These are phyloP conservation scores for Lenzites betulinus DNA, from an alignment of 768 basidiomycete species.

Conservation along the genomic window DNA sequence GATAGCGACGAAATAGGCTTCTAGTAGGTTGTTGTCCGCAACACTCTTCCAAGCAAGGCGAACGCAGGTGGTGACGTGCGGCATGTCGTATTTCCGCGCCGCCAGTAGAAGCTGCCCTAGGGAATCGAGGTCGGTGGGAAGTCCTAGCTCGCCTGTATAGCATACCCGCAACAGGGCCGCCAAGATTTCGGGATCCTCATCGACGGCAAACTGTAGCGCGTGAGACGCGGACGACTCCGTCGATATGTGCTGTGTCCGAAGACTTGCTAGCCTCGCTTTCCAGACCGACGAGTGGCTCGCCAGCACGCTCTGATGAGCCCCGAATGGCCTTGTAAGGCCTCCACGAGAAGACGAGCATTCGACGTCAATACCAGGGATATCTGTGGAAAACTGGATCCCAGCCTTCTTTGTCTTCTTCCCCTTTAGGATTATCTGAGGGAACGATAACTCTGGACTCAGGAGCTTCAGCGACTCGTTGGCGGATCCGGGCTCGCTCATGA, in stretches of 20 bases:
- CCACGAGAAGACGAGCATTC: constrained; percentile 50
- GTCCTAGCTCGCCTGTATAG: neutral
- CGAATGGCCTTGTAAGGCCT: constrained; percentile 34
- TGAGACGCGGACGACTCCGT: neutral
- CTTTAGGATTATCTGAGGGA: too few species aligned
- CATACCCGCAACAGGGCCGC: neutral
- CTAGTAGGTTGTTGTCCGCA: neutral
- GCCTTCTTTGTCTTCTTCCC: too few species aligned
- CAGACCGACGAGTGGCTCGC: constrained; percentile 38
- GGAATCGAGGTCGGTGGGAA: neutral
- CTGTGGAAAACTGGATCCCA: neutral
- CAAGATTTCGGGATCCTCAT: neutral
- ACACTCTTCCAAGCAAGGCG: neutral
- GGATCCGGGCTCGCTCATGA: neutral
- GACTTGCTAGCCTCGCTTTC: neutral
- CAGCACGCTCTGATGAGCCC: constrained; percentile 35
- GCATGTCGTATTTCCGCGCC: neutral
- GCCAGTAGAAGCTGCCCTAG: neutral
- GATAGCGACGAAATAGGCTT: constrained; percentile 4
- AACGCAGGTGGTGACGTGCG: neutral
- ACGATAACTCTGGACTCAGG: too few species aligned
- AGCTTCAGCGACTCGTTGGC: neutral
- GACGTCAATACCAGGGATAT: constrained; percentile 37
- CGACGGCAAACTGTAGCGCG: neutral
- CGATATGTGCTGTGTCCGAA: too few species aligned